A percentile compares a stretch with the other conserved stretches of the same genome.
These are phyloP conservation scores for Ophiostoma himal-ulmi DNA, from an alignment of 2,329 filamentous ascomycete species.

Conservation along the genomic window DNA sequence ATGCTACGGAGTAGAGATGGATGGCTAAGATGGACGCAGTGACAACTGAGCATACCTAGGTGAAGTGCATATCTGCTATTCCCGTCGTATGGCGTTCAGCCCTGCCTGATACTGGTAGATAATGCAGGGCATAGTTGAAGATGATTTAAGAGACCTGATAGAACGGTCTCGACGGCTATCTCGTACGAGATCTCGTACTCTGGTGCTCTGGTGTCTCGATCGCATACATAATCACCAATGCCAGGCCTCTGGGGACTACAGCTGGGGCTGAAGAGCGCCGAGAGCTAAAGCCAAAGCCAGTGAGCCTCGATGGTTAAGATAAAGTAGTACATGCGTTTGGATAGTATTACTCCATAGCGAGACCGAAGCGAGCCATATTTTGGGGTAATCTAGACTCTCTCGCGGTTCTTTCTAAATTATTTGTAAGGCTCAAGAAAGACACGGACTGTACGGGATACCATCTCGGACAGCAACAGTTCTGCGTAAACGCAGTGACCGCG, in stretches of 20 bases:
- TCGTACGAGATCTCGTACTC: neutral
- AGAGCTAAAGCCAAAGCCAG: too few relatives aligned
- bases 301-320: neutral
- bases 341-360: neutral
- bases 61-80: neutral
- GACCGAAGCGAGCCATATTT: neutral
- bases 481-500: neutral
- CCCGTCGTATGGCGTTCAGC: neutral
- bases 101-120: neutral
- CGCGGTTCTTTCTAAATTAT: neutral
- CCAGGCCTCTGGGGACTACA: neutral
- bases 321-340: neutral
- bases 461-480: neutral
- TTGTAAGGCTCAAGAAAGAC: neutral
- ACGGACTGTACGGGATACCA: neutral
- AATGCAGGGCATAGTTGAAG: neutral
- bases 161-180: neutral
- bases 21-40: neutral
- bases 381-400: neutral
- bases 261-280: neutral
- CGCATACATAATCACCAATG: neutral
- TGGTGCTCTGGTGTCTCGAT: neutral
- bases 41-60: neutral
- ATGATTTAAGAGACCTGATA: neutral
- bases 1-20: neutral